These are phyloP conservation scores for Trichothecium sympodiale DNA, from an alignment of 2,329 filamentous ascomycete species.

Conservation along the genomic window DNA sequence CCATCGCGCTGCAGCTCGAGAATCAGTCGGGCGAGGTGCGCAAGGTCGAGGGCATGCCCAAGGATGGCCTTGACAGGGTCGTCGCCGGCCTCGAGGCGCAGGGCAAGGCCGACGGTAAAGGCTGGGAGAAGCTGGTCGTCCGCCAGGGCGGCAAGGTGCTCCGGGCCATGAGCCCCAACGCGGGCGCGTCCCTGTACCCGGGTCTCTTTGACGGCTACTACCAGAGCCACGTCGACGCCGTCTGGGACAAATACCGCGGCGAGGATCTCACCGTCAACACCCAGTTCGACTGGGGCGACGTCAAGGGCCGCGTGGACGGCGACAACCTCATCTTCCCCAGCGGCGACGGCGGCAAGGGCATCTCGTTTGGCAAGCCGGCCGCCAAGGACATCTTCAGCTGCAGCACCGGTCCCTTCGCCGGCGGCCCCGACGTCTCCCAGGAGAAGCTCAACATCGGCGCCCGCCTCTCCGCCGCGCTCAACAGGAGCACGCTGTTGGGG, in stretches of 20 bases:
- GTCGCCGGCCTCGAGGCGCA: constrained; percentile 33
- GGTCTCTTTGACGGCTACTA: constrained; percentile 40
- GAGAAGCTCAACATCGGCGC: constrained; percentile 55
- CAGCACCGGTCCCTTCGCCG: constrained; percentile 45
- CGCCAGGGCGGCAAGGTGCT: constrained; percentile 27
- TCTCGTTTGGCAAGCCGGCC: constrained; percentile 36
- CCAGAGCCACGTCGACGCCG: constrained; percentile 34
- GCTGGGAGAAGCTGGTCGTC: constrained; percentile 42
- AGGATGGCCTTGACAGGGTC: constrained; percentile 33
- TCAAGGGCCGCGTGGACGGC: constrained; percentile 28
- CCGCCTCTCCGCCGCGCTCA: constrained; percentile 64
- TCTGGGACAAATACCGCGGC: constrained; percentile 37
- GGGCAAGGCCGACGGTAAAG: constrained; percentile 31
- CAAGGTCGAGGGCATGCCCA: constrained; percentile 36
- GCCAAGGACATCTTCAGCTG: constrained; percentile 40
- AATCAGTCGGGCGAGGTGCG: constrained; percentile 32
- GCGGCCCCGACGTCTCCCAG: constrained; percentile 25
- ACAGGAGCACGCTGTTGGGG: constrained; percentile 55
- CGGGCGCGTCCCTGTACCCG: constrained; percentile 30
- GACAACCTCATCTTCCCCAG: constrained; percentile 28
- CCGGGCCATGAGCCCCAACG: constrained; percentile 43
- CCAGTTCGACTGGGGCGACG: constrained; percentile 38
- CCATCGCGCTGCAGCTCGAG: constrained; percentile 45
- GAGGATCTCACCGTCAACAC: constrained; percentile 40
- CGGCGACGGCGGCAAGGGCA: constrained; percentile 17